Conservation (phyloP, 441 rosid genomes). For the Manihot esculenta region DNA sequence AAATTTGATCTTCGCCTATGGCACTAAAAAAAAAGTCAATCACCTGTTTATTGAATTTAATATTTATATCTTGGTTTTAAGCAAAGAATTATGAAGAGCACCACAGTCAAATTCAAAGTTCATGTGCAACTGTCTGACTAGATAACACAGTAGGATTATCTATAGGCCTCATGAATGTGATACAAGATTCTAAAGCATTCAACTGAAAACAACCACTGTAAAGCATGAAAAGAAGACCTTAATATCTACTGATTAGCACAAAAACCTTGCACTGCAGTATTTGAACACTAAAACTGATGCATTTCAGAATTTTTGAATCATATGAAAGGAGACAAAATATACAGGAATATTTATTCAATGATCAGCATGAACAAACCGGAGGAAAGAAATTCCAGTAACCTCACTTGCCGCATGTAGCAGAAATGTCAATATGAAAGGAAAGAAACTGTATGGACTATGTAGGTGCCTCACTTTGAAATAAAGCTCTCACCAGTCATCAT, state of each 20-base stretch:
- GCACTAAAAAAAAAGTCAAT: too few species aligned
- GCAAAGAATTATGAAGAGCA: not conserved
- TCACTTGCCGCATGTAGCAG: not conserved
- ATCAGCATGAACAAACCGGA: not conserved
- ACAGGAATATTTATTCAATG: not conserved
- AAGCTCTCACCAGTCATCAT: constrained; percentile 8
- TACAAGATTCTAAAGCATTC: not conserved
- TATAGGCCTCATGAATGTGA: not conserved
- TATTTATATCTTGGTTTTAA: not conserved
- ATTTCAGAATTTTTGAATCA: not conserved
- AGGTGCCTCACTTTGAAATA: not conserved
- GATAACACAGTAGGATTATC: not conserved
- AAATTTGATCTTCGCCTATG: not conserved
- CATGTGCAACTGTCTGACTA: not conserved
- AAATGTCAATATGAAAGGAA: not conserved
- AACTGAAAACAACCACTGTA: not conserved
- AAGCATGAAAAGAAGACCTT: not conserved
- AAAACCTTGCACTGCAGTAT: not conserved
- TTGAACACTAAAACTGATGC: not conserved
- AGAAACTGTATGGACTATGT: not conserved
- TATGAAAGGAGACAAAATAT: not conserved
- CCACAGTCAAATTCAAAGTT: not conserved
- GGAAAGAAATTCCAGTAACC: not conserved
- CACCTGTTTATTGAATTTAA: not conserved
- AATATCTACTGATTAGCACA: not conserved